Evolutionary conservation across 2,329 filamentous ascomycete genomes (phyloP).

Genomic region (Beauveria brongniartii): DNA sequence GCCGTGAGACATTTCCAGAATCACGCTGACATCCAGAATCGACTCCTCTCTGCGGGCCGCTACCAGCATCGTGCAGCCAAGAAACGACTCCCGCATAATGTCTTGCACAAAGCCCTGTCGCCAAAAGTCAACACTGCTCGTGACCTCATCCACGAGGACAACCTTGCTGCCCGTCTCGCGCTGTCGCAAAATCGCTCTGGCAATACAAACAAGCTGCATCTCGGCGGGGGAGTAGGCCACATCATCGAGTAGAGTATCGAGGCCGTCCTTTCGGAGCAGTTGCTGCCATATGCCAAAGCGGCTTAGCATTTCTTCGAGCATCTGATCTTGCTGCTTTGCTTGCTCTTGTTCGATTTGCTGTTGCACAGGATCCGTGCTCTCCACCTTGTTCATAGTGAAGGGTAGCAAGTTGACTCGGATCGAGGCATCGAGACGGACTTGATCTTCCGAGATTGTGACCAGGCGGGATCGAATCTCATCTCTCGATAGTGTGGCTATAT

Average conservation of each 20-base stretch:
- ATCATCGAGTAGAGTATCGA: neutral
- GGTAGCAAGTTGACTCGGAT: constrained; percentile 32
- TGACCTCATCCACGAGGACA: constrained; percentile 5
- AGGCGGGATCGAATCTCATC: constrained; percentile 33
- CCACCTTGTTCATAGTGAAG: neutral
- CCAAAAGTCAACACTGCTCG: neutral
- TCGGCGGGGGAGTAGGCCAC: neutral
- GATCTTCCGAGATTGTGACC: constrained; percentile 37
- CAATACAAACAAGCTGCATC: constrained; percentile 2
- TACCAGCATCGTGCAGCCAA: constrained; percentile 4
- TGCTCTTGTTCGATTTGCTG: neutral
- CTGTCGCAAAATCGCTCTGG: neutral
- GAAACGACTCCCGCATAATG: constrained; percentile 4
- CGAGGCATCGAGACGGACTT: constrained; percentile 33
- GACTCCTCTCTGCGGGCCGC: neutral
- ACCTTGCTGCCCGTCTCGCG: constrained; percentile 4
- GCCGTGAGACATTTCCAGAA: constrained; percentile 3
- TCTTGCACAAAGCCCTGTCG: neutral
- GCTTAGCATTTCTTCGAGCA: neutral
- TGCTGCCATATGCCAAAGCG: constrained; percentile 1
- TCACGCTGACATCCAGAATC: neutral
- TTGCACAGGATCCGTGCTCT: neutral
- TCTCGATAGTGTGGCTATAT: constrained; percentile 30
- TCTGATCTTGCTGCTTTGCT: neutral
- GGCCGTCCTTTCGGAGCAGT: neutral